Evolutionary conservation across 2,329 filamentous ascomycete species (phyloP).

Genomic region (Colletotrichum falcatum): DNA sequence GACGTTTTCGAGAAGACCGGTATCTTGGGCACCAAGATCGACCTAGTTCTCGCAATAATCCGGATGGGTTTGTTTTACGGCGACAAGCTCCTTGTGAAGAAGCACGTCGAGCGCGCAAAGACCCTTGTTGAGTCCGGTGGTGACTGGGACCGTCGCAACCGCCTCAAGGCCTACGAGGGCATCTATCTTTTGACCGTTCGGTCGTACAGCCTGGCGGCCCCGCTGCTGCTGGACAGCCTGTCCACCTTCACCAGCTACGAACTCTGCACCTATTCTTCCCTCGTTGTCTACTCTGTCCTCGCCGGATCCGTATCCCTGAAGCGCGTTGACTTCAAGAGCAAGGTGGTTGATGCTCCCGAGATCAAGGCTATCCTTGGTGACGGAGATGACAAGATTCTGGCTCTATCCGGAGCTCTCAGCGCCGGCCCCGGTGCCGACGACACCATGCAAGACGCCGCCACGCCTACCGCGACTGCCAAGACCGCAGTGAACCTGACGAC

Average conservation of each 20-base stretch:
- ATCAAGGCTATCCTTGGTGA: conserved; percentile 97
- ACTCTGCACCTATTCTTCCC: conserved; percentile 93
- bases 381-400: conserved; percentile 87
- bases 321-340: conserved; percentile 98
- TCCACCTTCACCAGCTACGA: conserved; percentile 99
- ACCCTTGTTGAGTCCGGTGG: conserved; percentile 92
- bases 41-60: conserved; percentile 95
- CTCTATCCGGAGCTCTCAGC: conserved; percentile 82
- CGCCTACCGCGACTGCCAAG: conserved; percentile 61
- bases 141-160: conserved; percentile 98
- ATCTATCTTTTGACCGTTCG: conserved; percentile 92
- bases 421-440: conserved; percentile 86
- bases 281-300: conserved; percentile 95
- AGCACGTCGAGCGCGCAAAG: conserved; percentile 90
- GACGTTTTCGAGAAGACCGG: conserved; percentile 97
- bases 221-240: conserved; percentile 93
- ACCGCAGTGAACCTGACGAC: conserved; percentile 89
- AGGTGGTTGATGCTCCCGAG: conserved; percentile 97
- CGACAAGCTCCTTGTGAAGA: conserved; percentile 92
- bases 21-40: conserved; percentile 96
- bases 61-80: conserved; percentile 96
- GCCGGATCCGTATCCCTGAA: conserved; percentile 95
- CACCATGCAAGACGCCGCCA: conserved; percentile 71
- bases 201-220: conserved; percentile 89
- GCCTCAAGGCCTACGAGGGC: conserved; percentile 98